phyloP scores from a whole-genome alignment of 805 yeast species.

The Henningerozyma blattae region DNA sequence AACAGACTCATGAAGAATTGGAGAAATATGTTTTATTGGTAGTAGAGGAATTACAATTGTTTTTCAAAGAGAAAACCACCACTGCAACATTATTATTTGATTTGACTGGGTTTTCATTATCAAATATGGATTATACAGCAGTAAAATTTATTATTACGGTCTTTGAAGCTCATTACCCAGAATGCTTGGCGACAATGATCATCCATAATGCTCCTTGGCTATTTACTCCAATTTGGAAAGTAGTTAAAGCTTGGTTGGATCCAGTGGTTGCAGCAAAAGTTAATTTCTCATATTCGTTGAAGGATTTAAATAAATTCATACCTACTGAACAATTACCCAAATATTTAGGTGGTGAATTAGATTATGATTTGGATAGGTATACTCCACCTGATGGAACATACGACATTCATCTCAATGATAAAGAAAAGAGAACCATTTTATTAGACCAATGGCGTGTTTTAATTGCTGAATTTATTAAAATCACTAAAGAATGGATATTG shows the following conservation, averaged over 20 bases:
- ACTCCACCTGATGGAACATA: constrained; percentile 46
- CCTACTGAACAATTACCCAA: constrained; percentile 49
- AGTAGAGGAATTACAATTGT: constrained; percentile 74
- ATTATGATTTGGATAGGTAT: constrained; percentile 46
- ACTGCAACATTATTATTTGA: constrained; percentile 80
- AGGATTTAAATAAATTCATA: constrained; percentile 57
- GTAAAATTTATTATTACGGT: constrained; percentile 81
- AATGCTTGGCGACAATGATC: constrained; percentile 70
- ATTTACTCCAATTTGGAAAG: constrained; percentile 87
- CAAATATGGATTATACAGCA: constrained; percentile 87
- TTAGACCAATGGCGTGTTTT: constrained; percentile 42
- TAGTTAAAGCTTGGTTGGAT: constrained; percentile 87
- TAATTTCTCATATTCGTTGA: constrained; percentile 58
- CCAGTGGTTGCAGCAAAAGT: constrained; percentile 93
- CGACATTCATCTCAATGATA: constrained; percentile 36
- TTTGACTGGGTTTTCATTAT: constrained; percentile 70
- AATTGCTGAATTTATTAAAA: constrained; percentile 40
- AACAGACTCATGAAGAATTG: constrained; percentile 58
- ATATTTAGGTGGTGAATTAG: constrained; percentile 60
- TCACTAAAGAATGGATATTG: constrained; percentile 66
- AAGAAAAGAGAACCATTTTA: constrained; percentile 34
- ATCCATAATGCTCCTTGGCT: constrained; percentile 97
- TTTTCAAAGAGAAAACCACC: constrained; percentile 58
- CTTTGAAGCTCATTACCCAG: constrained; percentile 96
- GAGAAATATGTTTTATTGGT: constrained; percentile 62